Conservation (phyloP, 1,139 yeast species). For the Kazachstania sp. region DNA sequence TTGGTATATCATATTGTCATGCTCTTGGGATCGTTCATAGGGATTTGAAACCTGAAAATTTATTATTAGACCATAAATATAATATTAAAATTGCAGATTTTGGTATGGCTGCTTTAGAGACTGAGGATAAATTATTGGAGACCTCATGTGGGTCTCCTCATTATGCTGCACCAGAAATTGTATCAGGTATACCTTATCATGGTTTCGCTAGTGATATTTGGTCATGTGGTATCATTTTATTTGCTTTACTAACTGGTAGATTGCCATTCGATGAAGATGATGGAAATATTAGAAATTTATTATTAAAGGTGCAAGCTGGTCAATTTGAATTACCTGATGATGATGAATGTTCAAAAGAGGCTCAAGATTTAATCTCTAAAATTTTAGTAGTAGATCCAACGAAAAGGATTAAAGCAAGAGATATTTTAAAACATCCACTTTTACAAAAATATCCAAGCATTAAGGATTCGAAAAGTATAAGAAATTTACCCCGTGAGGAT, state of each 20-base stretch:
- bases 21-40: constrained; percentile 91
- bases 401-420: constrained; percentile 64
- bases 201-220: constrained; percentile 97
- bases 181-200: constrained; percentile 86
- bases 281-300: constrained; percentile 66
- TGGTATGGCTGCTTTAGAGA: constrained; percentile 99
- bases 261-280: constrained; percentile 91
- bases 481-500: constrained; percentile 56
- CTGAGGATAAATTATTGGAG: constrained; percentile 73
- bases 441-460: constrained; percentile 47
- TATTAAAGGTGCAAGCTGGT: constrained; percentile 88
- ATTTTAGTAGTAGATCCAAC: constrained; percentile 78
- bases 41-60: constrained; percentile 91
- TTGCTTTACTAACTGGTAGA: constrained; percentile 89
- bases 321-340: constrained; percentile 74
- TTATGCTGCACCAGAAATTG: constrained; percentile 96
- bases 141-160: constrained; percentile 98
- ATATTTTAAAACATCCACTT: constrained; percentile 71
- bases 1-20: constrained; percentile 90
- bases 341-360: constrained; percentile 55
- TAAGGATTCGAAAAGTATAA: constrained; percentile 35
- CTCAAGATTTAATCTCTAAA: constrained; percentile 56
- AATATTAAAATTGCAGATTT: constrained; percentile 96
- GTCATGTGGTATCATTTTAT: constrained; percentile 95
- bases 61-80: constrained; percentile 73